A percentile compares a stretch with the other conserved stretches of the same genome.
Evolutionary conservation across 805 yeast species (phyloP).

Genomic region (Saccharomycopsis oosterbeekiorum): DNA sequence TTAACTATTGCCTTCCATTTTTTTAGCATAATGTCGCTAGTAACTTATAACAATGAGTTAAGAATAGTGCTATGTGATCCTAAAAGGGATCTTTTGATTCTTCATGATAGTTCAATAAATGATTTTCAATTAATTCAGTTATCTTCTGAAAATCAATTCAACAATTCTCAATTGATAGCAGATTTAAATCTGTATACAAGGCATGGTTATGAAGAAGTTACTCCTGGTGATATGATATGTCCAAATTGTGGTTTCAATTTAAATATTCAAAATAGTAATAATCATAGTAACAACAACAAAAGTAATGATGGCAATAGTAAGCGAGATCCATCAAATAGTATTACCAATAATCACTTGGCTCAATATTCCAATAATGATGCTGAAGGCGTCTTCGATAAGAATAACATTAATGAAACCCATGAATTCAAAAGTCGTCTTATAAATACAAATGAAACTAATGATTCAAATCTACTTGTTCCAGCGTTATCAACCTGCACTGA

Average conservation of each 20-base stretch:
- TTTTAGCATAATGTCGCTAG: slow-evolving; percentile 12
- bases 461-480: neutral
- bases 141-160: neutral
- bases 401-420: neutral
- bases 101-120: slow-evolving; percentile 14
- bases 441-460: neutral
- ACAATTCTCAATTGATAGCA: neutral
- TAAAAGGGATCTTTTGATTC: slow-evolving; percentile 13
- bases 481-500: neutral
- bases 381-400: neutral
- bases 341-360: neutral
- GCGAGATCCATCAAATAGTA: neutral
- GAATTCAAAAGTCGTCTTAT: neutral
- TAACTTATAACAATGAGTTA: slow-evolving; percentile 7
- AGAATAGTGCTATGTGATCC: slow-evolving; percentile 11
- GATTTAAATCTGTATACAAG: neutral
- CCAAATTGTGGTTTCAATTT: neutral
- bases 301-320: no score
- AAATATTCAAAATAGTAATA: neutral
- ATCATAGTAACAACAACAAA: neutral
- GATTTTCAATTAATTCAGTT: slow-evolving; percentile 13
- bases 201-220: neutral
- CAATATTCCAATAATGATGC: neutral
- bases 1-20: no score
- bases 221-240: neutral